Base-by-base conservation (phyloP, 768 basidiomycete genomes). In the Butyriboletus loyo region DNA sequence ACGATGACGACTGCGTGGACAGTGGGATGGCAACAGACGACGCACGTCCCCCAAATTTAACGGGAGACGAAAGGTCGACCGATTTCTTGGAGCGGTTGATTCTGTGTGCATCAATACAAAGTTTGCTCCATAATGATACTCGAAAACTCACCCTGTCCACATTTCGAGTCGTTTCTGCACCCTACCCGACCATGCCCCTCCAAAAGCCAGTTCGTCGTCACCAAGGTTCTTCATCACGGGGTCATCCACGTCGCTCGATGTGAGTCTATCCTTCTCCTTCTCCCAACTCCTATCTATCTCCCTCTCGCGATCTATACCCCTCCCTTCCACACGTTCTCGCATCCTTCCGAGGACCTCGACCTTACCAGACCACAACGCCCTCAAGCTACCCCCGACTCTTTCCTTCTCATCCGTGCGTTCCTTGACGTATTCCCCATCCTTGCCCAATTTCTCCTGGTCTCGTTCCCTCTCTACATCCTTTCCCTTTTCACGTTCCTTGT, bases 101-200 rank as follows among this genome's bases (percentile, higher is more conserved):
- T 43, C 67, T 74, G 49, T 30, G 31, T 36, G 35, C 38, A 54
- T 63, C 54, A 61, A 55, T 43, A 42, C 19, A 14, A 37, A 24
- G 22, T 39, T 13, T 37, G 22, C 37, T 40, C 14, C 19, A 24
- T 7, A 31, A 42, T 17, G 27, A 41, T 19, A n/a, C 24, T 24
- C 19, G 25, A 37, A 38, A 37, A 68, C 77, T 21, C 49, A 81
- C 79, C 71, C 72, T 19, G 78, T 58, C 79, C 77, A 81, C 55
- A 72, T 69, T 58, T 76, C 80, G 1, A 80, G 63, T 68, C 76
- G 79, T 39, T 72, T 71, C 60, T 77, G 75, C 45, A 79, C 70
- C 53, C 69, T 72, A 44, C 72, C 75, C 11, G 72, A 69, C 73
- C 72, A 76, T 35, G 55, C 67, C 55, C 71, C 73, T 55, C 71